Base-by-base conservation (phyloP, 2,329 filamentous ascomycete species). In the Ambrosiella xylebori region DNA sequence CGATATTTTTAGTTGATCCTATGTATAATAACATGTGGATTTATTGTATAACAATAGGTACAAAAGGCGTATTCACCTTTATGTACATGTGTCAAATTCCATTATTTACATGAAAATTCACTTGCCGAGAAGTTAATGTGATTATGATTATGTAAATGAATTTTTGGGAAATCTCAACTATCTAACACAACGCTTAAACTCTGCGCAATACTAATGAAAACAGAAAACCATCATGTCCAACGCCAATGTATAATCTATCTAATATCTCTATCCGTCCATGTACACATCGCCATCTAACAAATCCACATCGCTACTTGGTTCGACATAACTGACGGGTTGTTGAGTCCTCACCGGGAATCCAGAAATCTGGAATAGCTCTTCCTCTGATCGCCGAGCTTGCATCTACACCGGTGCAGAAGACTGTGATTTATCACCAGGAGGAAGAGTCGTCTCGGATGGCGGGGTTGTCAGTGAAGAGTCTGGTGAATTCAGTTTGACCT, bases 241-340 rank as follows among this genome's bases (percentile, higher is more conserved):
- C n/a, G 19, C 11, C 38, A 54, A 27, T 17, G 41, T 39, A 51
- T 11, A 27, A 4, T 51, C 17, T 11, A 51, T 2, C 9, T 5
- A 11, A 41, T 12, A 41, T 12, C 19, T n/a, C 35, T 51, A 41
- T 2, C 39, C 39, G 9, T 41, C 39, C 39, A 41, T 41, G 8
- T 51, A 15, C 38, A 19, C 13, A n/a, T 68, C 65, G 47, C 63
- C 61, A 53, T 65, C 65, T 61, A 15, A 40, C 7, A 54, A 9
- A n/a, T 39, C 52, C 52, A 41, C 40, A 12, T 54, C 52, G 44
- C 52, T 44, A 11, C 35, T 38, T 41, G 52, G 52, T 8, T 71
- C 70, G 36, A 65, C 68, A 61, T 74, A 73, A 61, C 68, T 71
- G 13, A 73, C 65, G 36, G 38, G 45, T 52, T 39, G 37, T 38